phyloP scores from a whole-genome alignment of 768 basidiomycete genomes.

The Lactarius sp. region DNA sequence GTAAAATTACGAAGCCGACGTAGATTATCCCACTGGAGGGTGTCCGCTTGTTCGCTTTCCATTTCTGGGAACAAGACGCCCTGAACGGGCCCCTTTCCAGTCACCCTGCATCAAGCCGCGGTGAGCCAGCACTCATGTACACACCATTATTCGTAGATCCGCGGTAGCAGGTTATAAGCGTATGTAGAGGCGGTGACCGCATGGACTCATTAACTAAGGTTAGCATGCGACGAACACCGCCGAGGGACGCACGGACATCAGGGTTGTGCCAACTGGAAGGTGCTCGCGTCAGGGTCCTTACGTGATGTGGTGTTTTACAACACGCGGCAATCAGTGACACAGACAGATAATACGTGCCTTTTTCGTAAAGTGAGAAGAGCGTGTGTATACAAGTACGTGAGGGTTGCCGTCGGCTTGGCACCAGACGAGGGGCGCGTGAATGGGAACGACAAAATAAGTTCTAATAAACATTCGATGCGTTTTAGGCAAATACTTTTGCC shows the following conservation, averaged over 20 bases:
- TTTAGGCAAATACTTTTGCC: slow-evolving; percentile 86
- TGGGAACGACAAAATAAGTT: slow-evolving; percentile 1
- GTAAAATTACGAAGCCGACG: background rate
- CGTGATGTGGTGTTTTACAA: background rate
- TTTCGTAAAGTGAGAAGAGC: background rate
- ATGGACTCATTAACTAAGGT: background rate
- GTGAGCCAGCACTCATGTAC: background rate
- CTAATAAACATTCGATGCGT: slow-evolving; percentile 6
- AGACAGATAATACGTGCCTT: background rate
- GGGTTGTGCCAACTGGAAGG: background rate
- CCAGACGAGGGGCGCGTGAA: background rate
- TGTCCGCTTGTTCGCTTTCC: slow-evolving; percentile 14
- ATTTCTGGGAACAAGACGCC: slow-evolving; percentile 10
- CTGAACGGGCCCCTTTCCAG: slow-evolving; percentile 6
- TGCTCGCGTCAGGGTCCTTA: background rate
- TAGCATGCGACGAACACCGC: too few species aligned
- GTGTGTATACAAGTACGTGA: background rate
- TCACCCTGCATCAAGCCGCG: background rate
- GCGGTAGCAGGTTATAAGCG: background rate
- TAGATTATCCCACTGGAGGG: background rate
- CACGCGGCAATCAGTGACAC: background rate
- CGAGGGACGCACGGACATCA: background rate
- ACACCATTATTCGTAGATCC: background rate
- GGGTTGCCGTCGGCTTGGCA: background rate
- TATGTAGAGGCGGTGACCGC: too few species aligned